These are phyloP conservation scores for Fraxinus velutina DNA, from an alignment of 305 asterid genomes.

Conservation along the genomic window DNA sequence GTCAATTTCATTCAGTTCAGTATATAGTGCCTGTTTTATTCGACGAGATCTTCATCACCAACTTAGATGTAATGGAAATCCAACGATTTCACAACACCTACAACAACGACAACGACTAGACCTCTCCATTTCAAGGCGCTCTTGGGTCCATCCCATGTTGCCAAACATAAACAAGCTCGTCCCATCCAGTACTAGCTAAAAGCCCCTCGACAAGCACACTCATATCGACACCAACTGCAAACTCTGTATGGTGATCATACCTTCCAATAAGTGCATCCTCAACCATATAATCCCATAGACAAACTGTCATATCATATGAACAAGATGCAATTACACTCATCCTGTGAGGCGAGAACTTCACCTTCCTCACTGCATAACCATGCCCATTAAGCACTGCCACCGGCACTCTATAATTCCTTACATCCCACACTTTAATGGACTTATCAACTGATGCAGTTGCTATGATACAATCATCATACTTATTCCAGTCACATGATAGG, in stretches of 20 bases:
- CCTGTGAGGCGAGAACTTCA: conserved; percentile 90
- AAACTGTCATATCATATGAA: conserved; percentile 88
- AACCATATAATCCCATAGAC: conserved; percentile 97
- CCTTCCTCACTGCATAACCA: conserved; percentile 88
- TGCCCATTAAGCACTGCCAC: conserved; percentile 89
- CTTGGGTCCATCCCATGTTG: conserved; percentile 98
- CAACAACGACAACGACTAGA: conserved; percentile 18
- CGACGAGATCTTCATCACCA: conserved; percentile 23
- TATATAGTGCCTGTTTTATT: conserved; percentile 26
- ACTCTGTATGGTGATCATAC: conserved; percentile 92
- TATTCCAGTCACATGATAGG: conserved; percentile 94
- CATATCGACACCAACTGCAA: conserved; percentile 92
- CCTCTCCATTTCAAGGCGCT: conserved; percentile 52
- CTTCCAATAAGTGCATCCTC: conserved; percentile 87
- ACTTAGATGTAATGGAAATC: not conserved
- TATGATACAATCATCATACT: conserved; percentile 81
- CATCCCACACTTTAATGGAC: conserved; percentile 92
- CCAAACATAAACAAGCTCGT: conserved; percentile 93
- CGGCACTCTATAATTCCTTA: conserved; percentile 82
- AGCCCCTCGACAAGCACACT: conserved; percentile 95
- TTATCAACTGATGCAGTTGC: conserved; percentile 97
- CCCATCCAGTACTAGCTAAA: conserved; percentile 97
- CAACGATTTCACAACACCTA: conserved; percentile 14
- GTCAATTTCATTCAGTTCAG: conserved; percentile 18
- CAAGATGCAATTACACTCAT: conserved; percentile 73